phyloP scores from a whole-genome alignment of 176 grass and related monocot species.

The Bromus sterilis region DNA sequence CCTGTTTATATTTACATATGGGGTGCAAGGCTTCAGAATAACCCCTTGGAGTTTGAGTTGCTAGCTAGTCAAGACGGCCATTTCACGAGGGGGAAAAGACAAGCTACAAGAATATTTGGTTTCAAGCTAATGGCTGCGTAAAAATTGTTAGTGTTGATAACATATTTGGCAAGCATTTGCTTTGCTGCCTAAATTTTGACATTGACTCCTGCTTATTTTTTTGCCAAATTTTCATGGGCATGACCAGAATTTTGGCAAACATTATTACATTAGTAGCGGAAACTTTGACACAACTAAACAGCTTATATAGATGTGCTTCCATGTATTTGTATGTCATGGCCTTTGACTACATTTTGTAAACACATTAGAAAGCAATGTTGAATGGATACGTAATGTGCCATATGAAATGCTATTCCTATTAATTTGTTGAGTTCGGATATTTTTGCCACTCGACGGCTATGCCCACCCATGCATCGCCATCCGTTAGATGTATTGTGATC shows the following conservation, averaged over 20 bases:
- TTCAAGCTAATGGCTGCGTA: background rate
- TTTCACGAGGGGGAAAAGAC: background rate
- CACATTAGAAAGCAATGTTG: background rate
- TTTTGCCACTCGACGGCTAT: too few relatives aligned
- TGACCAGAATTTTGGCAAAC: background rate
- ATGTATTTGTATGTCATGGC: background rate
- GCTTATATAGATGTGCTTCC: background rate
- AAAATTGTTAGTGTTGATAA: background rate
- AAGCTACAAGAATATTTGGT: background rate
- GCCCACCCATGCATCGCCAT: too few relatives aligned
- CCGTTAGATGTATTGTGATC: too few relatives aligned
- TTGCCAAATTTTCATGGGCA: background rate
- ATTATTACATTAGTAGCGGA: background rate
- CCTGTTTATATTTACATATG: background rate
- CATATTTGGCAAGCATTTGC: background rate
- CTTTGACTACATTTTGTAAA: background rate
- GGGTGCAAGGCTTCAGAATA: background rate
- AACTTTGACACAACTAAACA: background rate
- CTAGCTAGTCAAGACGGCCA: background rate
- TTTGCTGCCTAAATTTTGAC: constrained; percentile 2
- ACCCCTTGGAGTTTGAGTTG: background rate
- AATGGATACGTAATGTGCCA: background rate
- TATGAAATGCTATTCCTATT: background rate
- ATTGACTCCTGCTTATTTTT: background rate
- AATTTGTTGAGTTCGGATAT: background rate